phyloP scores from a whole-genome alignment of 1,139 yeast genomes.

The Lodderomyces beijingensis region DNA sequence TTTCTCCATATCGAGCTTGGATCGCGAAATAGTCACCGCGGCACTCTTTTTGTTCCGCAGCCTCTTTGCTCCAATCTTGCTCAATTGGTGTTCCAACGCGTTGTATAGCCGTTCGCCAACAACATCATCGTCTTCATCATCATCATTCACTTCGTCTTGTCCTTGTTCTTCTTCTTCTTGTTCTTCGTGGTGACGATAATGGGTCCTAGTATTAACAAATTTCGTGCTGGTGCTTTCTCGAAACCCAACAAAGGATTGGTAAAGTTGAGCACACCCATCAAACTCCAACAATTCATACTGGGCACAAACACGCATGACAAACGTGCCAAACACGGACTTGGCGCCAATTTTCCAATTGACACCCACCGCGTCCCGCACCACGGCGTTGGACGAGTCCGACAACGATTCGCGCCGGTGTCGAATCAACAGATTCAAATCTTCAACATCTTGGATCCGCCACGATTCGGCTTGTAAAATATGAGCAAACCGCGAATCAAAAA shows the following conservation, averaged over 20 bases:
- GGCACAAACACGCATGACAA: conserved; percentile 36
- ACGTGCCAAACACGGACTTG: conserved; percentile 33
- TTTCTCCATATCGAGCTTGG: conserved; percentile 50
- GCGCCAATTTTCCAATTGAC: neutral
- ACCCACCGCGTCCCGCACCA: too few species aligned
- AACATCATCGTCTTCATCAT: neutral
- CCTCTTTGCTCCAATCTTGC: neutral
- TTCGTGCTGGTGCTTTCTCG: conserved; percentile 23
- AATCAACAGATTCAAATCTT: conserved; percentile 24
- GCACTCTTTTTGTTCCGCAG: neutral
- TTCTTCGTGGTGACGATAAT: neutral
- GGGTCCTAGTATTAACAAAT: neutral
- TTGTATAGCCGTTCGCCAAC: conserved; percentile 1
- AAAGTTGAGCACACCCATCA: conserved; percentile 34
- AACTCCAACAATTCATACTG: conserved; percentile 54
- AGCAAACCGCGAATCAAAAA: too few species aligned
- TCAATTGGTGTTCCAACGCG: conserved; percentile 2
- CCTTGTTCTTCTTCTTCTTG: too few species aligned
- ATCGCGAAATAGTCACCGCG: neutral
- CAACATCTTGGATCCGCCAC: conserved; percentile 37
- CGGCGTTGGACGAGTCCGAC: neutral
- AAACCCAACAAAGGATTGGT: neutral
- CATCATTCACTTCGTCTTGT: neutral
- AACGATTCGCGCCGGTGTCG: conserved; percentile 5
- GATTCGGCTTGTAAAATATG: too few species aligned